Conservation (phyloP, 2,329 filamentous ascomycete species). For the Penicillium paneum region DNA sequence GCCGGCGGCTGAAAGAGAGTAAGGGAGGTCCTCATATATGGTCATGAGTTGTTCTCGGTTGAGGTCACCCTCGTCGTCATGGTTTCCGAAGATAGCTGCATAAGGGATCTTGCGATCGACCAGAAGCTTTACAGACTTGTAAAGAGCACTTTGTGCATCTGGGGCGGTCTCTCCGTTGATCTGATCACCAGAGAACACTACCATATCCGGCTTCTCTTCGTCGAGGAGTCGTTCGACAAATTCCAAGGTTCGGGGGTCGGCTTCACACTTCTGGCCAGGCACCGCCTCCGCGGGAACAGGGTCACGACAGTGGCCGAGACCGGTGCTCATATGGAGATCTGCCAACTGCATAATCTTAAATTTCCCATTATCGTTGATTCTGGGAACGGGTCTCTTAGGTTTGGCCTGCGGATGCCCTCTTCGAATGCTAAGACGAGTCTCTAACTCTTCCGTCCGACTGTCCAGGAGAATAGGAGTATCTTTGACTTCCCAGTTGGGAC, state of each 20-base stretch:
- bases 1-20: slow-evolving; percentile 80
- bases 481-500: slow-evolving; percentile 77
- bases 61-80: slow-evolving; percentile 87
- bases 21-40: slow-evolving; percentile 80
- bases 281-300: slow-evolving; percentile 71
- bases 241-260: slow-evolving; percentile 85
- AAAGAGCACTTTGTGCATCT: slow-evolving; percentile 88
- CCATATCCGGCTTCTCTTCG: slow-evolving; percentile 88
- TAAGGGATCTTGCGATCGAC: slow-evolving; percentile 87
- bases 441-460: slow-evolving; percentile 57
- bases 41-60: slow-evolving; percentile 77
- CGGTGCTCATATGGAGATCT: slow-evolving; percentile 92
- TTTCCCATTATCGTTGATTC: slow-evolving; percentile 81
- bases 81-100: slow-evolving; percentile 92
- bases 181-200: slow-evolving; percentile 89
- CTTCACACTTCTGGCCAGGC: slow-evolving; percentile 73
- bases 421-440: slow-evolving; percentile 73
- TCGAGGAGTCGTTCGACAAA: slow-evolving; percentile 82
- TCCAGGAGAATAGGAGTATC: slow-evolving; percentile 72
- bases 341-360: slow-evolving; percentile 97
- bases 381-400: slow-evolving; percentile 66
- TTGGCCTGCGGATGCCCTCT: slow-evolving; percentile 62
- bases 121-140: slow-evolving; percentile 84
- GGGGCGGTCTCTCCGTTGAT: slow-evolving; percentile 91
- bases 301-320: slow-evolving; percentile 79